A percentile compares a stretch with the other conserved stretches of the same genome.
phyloP scores from a whole-genome alignment of 768 basidiomycete species.

The Boletus bicolor region DNA sequence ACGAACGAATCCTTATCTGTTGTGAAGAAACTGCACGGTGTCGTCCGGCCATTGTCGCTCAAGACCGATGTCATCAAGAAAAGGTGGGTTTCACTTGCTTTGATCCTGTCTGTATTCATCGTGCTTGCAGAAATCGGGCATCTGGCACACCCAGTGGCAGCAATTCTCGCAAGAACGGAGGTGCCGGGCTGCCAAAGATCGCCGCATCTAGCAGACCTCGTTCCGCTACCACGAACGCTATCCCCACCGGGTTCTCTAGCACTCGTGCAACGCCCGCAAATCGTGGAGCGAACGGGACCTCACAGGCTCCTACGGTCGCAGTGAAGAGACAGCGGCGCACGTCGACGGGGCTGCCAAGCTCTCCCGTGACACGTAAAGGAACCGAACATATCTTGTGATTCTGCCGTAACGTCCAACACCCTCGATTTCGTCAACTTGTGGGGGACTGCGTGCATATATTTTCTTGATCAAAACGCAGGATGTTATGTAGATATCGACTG shows the following conservation, averaged over 20 bases:
- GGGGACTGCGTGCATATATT: constrained; percentile 28
- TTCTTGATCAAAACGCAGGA: constrained; percentile 33
- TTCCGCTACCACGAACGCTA: constrained; percentile 60
- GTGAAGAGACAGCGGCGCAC: constrained; percentile 84
- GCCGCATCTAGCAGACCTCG: constrained; percentile 73
- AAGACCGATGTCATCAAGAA: constrained; percentile 99
- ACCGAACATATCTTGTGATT: constrained; percentile 18
- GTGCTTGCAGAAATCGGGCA: constrained; percentile 64
- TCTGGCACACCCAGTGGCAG: constrained; percentile 65
- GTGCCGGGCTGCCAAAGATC: constrained; percentile 65
- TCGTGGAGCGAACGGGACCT: constrained; percentile 21
- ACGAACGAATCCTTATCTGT: constrained; percentile 9
- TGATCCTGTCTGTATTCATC: neutral
- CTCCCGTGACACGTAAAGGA: constrained; percentile 33
- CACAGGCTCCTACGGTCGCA: constrained; percentile 31
- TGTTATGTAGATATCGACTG: constrained; percentile 31
- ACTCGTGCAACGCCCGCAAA: constrained; percentile 38
- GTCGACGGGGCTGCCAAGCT: constrained; percentile 52
- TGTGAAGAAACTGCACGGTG: constrained; percentile 88
- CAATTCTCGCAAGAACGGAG: constrained; percentile 56
- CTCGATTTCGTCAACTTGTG: constrained; percentile 6
- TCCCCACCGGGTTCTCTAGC: constrained; percentile 45
- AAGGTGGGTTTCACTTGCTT: constrained; percentile 45
- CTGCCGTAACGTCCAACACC: constrained; percentile 2
- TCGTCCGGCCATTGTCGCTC: constrained; percentile 88